These are phyloP conservation scores for Colletotrichum musae DNA, from an alignment of 2,329 filamentous ascomycete species.

Conservation along the genomic window DNA sequence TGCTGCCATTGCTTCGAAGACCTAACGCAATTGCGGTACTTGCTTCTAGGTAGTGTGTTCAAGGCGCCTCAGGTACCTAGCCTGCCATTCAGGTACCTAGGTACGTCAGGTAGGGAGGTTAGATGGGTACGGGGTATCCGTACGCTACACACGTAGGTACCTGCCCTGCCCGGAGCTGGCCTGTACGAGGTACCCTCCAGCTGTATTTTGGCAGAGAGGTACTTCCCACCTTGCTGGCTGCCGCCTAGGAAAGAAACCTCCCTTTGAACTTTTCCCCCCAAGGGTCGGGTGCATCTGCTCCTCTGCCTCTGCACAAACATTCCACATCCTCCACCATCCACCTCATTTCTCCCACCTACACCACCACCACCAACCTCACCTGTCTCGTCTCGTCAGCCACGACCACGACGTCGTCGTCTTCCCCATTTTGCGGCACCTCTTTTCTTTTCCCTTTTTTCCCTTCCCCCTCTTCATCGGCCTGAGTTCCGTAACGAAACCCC, in stretches of 20 bases:
- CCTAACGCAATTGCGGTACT: too few relatives aligned
- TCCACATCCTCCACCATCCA: slow-evolving; percentile 44
- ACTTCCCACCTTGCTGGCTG: background rate
- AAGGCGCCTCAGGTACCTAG: too few relatives aligned
- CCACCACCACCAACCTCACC: slow-evolving; percentile 44
- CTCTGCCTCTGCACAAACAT: slow-evolving; percentile 41
- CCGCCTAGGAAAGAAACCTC: slow-evolving; percentile 36
- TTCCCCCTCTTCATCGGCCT: slow-evolving; percentile 44
- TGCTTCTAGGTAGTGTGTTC: background rate
- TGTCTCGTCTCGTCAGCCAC: slow-evolving; percentile 42
- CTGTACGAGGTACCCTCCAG: too few relatives aligned
- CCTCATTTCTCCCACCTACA: slow-evolving; percentile 41
- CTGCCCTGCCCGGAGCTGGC: too few relatives aligned
- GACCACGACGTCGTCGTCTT: slow-evolving; percentile 41
- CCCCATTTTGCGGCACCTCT: slow-evolving; percentile 36
- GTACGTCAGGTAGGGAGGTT: too few relatives aligned
- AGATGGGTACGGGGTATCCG: too few relatives aligned
- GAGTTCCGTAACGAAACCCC: slow-evolving; percentile 41
- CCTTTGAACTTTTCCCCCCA: slow-evolving; percentile 41
- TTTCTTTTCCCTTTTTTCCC: slow-evolving; percentile 46
- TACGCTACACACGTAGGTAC: too few relatives aligned
- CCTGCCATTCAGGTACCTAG: too few relatives aligned
- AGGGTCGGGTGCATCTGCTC: slow-evolving; percentile 24
- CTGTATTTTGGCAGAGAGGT: background rate
- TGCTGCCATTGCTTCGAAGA: too few relatives aligned